A percentile compares a stretch with the other conserved stretches of the same genome.
Evolutionary conservation across 345 rosid species (phyloP).

Genomic region (Anacardium occidentale): DNA sequence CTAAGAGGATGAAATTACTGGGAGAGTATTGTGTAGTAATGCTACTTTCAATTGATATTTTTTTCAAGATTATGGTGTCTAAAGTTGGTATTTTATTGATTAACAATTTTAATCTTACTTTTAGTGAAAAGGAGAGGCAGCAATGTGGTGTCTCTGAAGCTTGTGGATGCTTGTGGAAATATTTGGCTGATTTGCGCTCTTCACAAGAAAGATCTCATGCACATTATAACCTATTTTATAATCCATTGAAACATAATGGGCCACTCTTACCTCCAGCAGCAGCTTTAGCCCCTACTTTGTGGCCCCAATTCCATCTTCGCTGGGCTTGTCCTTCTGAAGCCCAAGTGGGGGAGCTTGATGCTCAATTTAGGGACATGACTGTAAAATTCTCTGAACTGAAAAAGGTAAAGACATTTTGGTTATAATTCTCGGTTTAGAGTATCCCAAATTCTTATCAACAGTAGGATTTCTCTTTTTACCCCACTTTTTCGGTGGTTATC

Average conservation of each 20-base stretch:
- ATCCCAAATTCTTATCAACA: too few relatives aligned
- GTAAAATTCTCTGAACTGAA: constrained; percentile 58
- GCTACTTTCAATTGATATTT: neutral
- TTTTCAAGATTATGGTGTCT: neutral
- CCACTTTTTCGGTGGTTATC: neutral
- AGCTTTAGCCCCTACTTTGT: constrained; percentile 90
- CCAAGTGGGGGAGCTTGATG: constrained; percentile 67
- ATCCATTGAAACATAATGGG: constrained; percentile 53
- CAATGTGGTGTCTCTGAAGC: constrained; percentile 58
- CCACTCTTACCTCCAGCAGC: constrained; percentile 91
- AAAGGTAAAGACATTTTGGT: constrained; percentile 47
- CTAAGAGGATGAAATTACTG: neutral
- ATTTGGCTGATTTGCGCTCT: constrained; percentile 74
- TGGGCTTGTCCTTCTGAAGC: constrained; percentile 96
- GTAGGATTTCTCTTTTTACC: neutral
- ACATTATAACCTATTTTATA: constrained; percentile 79
- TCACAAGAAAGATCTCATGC: constrained; percentile 54
- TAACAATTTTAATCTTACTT: constrained; percentile 18
- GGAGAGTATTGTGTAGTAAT: neutral
- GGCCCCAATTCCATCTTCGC: constrained; percentile 98
- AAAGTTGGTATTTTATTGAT: neutral
- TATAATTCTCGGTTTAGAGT: neutral
- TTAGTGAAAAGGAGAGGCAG: constrained; percentile 92
- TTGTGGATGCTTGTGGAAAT: constrained; percentile 90
- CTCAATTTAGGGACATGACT: constrained; percentile 64